A percentile compares a stretch with the other conserved stretches of the same genome.
Conservation (phyloP, 208 protist genomes). For the Leishmania arabica region DNA sequence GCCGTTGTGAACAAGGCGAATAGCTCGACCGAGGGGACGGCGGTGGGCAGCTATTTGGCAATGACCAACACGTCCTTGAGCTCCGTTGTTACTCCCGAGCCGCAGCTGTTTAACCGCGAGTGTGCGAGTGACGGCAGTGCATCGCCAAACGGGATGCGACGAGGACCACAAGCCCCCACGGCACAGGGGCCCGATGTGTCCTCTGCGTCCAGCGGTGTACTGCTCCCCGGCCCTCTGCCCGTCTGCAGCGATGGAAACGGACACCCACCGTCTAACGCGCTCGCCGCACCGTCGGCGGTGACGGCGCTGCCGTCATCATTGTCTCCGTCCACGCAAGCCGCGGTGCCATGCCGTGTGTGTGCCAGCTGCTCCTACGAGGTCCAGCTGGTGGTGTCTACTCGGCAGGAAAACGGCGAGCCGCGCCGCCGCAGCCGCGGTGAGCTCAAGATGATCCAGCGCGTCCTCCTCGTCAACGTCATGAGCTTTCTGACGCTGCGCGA, state of each 20-base stretch:
- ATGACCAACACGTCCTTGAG: not conserved
- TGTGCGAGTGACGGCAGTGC: not conserved
- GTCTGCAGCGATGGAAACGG: not conserved
- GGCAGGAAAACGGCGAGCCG: conserved; percentile 56
- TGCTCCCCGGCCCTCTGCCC: not conserved
- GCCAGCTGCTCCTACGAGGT: conserved; percentile 77
- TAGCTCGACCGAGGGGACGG: not conserved
- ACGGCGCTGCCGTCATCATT: not conserved
- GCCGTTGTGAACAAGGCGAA: not conserved
- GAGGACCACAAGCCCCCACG: not conserved
- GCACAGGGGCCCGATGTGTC: not conserved
- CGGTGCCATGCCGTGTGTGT: conserved; percentile 44
- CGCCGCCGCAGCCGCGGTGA: conserved; percentile 82
- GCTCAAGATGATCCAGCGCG: conserved; percentile 83
- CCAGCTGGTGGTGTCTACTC: conserved; percentile 81
- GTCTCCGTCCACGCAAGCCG: not conserved
- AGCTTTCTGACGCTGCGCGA: conserved; percentile 63
- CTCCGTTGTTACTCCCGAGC: conserved; percentile 7
- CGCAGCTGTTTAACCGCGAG: not conserved
- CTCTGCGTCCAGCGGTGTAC: not conserved
- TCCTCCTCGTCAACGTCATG: conserved; percentile 75
- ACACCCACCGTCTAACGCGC: not conserved
- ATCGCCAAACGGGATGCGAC: not conserved
- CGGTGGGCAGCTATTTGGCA: not conserved
- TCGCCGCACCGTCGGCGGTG: not conserved